A percentile compares a stretch with the other conserved stretches of the same genome.
Conservation (phyloP, 768 basidiomycete genomes). For the Zangia roseola region DNA sequence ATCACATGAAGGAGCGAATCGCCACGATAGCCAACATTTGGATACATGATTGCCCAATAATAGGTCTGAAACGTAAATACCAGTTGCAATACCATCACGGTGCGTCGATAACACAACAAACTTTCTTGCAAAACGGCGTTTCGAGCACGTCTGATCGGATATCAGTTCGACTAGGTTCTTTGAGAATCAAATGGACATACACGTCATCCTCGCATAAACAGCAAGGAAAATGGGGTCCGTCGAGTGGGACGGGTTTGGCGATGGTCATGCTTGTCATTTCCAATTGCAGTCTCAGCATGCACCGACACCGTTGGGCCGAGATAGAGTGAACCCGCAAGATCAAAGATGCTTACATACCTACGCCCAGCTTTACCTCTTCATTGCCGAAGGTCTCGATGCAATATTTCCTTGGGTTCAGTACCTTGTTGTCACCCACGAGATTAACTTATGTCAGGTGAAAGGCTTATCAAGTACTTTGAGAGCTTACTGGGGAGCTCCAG, state of each 20-base stretch:
- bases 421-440: no score
- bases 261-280: background rate
- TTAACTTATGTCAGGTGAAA: no score
- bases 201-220: slow-evolving; percentile 32
- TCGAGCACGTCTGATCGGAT: slow-evolving; percentile 43
- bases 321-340: no score
- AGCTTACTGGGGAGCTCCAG: no score
- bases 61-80: slow-evolving; percentile 53
- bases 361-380: no score
- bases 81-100: slow-evolving; percentile 44
- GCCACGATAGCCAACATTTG: slow-evolving; percentile 43
- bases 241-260: slow-evolving; percentile 29
- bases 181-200: slow-evolving; percentile 1
- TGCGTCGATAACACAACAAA: slow-evolving; percentile 37
- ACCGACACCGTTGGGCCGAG: slow-evolving; percentile 31
- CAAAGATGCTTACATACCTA: no score
- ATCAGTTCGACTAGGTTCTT: background rate
- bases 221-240: slow-evolving; percentile 31
- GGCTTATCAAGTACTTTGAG: no score
- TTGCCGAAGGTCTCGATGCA: no score
- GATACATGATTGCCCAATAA: slow-evolving; percentile 51
- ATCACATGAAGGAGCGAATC: slow-evolving; percentile 38
- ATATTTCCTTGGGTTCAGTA: no score
- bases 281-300: background rate
- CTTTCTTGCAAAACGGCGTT: slow-evolving; percentile 46